A percentile compares a stretch with the other conserved stretches of the same genome.
Evolutionary conservation across 192 early-diverging fungal species (phyloP).

Genomic region (Kickxella alabastrina): DNA sequence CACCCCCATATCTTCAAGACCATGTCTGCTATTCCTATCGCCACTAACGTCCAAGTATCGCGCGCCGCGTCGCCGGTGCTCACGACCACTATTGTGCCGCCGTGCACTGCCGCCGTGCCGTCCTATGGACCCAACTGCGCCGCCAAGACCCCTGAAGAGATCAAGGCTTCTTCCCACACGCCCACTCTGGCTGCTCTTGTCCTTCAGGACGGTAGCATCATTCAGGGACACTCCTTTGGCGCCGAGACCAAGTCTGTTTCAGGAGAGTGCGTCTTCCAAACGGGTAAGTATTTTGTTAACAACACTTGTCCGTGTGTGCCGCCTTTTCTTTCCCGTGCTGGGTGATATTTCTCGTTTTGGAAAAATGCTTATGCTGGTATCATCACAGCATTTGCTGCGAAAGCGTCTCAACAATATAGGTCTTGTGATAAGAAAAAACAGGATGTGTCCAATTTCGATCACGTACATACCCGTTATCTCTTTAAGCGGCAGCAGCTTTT

Average conservation of each 20-base stretch:
- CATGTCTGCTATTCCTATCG: conserved; percentile 46
- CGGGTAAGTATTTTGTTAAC: conserved; percentile 63
- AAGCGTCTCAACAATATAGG: too few relatives aligned
- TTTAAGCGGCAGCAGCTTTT: background rate
- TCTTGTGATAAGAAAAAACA: too few relatives aligned
- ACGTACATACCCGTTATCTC: too few relatives aligned
- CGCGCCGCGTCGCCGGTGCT: conserved; percentile 39
- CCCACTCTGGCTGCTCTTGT: conserved; percentile 64
- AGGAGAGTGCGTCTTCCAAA: conserved; percentile 99
- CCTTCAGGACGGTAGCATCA: conserved; percentile 80
- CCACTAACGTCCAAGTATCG: conserved; percentile 48
- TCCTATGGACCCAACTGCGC: conserved; percentile 37
- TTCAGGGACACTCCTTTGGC: conserved; percentile 93
- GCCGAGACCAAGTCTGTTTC: conserved; percentile 77
- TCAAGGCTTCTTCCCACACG: conserved; percentile 18
- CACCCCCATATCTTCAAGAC: too few relatives aligned
- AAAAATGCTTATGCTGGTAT: background rate
- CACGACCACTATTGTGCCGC: conserved; percentile 26
- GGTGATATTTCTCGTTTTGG: background rate
- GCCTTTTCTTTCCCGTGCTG: too few relatives aligned
- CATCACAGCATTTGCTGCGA: too few relatives aligned
- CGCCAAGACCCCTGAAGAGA: conserved; percentile 40
- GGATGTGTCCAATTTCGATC: too few relatives aligned
- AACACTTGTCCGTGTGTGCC: conserved; percentile 1
- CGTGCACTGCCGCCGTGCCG: conserved; percentile 42